A percentile compares a stretch with the other conserved stretches of the same genome.
Conservation (phyloP, 129 eudicot species). For the Smallanthus sonchifolius region DNA sequence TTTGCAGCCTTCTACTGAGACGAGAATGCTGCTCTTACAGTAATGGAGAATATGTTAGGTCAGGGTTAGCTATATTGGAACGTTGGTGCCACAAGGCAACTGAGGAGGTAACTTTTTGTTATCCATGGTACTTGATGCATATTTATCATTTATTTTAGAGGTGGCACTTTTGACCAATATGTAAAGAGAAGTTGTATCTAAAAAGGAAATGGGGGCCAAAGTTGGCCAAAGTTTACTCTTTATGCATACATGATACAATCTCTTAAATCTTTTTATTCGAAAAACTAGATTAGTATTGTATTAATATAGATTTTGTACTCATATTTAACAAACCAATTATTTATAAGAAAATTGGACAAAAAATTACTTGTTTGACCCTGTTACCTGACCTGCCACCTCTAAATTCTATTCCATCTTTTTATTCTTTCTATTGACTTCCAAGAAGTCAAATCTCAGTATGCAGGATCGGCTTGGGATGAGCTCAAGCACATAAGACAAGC, state of each 20-base stretch:
- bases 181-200: background rate
- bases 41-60: slow-evolving; percentile 79
- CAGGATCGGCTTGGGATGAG: slow-evolving; percentile 98
- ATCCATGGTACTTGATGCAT: background rate
- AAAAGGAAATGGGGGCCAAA: background rate
- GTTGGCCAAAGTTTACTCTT: background rate
- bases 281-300: background rate
- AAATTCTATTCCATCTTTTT: slow-evolving; percentile 3
- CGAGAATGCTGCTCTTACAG: slow-evolving; percentile 98
- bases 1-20: slow-evolving; percentile 79
- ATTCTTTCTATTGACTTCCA: slow-evolving; percentile 11
- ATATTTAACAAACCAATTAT: background rate
- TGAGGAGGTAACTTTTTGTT: slow-evolving; percentile 53
- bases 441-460: slow-evolving; percentile 50
- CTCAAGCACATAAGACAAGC: slow-evolving; percentile 97
- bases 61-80: slow-evolving; percentile 81
- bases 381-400: slow-evolving; percentile 9
- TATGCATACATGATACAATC: background rate
- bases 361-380: background rate
- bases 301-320: slow-evolving; percentile 1
- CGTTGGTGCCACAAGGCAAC: slow-evolving; percentile 84
- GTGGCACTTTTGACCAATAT: slow-evolving; percentile 2
- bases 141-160: slow-evolving; percentile 11
- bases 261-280: background rate
- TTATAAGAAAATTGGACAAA: background rate